phyloP scores from a whole-genome alignment of 2,329 filamentous ascomycete species.

The Scleromitrula shiraiana region DNA sequence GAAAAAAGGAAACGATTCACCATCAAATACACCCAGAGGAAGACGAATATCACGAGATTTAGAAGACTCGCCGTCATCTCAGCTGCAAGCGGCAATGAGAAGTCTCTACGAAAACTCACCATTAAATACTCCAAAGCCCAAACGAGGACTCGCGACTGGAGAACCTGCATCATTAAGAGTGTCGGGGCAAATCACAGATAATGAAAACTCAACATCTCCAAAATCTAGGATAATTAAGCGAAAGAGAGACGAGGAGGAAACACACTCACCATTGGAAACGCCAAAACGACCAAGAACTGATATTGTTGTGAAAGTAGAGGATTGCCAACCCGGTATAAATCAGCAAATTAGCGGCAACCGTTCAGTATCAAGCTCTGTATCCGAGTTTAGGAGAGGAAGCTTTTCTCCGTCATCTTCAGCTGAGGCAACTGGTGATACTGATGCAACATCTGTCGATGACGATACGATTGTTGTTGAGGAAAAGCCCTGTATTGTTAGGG shows the following conservation, averaged over 20 bases:
- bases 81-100: not conserved
- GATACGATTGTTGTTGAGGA: slow-evolving; percentile 25
- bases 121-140: not conserved
- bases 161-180: not conserved
- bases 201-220: not conserved
- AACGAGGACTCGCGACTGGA: not conserved
- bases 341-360: not conserved
- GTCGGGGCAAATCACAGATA: not conserved
- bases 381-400: slow-evolving; percentile 9
- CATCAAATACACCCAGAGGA: not conserved
- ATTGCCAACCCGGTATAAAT: not conserved
- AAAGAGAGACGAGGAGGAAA: slow-evolving; percentile 16
- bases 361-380: slow-evolving; percentile 13
- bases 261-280: slow-evolving; percentile 5
- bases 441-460: slow-evolving; percentile 30
- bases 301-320: slow-evolving; percentile 12
- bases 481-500: not conserved
- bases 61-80: not conserved
- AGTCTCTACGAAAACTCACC: not conserved
- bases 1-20: not conserved
- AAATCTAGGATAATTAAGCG: slow-evolving; percentile 16
- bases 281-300: slow-evolving; percentile 7
- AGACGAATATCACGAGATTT: not conserved
- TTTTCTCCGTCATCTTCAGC: slow-evolving; percentile 13
- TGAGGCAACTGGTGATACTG: slow-evolving; percentile 18